Base-by-base conservation (phyloP, 108 stramenopile species). In the Discostella pseudostelligera region DNA sequence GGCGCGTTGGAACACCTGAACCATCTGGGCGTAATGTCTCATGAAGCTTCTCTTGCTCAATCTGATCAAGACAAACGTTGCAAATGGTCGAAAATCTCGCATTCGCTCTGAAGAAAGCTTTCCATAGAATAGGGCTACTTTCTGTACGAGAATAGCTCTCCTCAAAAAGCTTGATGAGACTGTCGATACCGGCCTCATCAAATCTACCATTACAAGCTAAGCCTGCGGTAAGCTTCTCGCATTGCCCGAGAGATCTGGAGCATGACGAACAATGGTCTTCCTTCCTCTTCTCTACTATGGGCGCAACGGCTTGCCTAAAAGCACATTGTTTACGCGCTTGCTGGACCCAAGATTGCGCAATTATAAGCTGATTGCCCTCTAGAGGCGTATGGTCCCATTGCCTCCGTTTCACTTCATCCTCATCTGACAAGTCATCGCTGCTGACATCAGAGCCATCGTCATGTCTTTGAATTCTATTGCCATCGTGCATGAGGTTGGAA, bases 31-130 rank as follows among this genome's bases (percentile, higher is more conserved):
- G 64, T 11, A 82, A 81, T 51, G 56, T 14, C 39, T 82, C 53
- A 45, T 65, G 70, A n/a, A 83, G 64, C 44, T 81, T 54, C 42
- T 79, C 79, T 46, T 82, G 83, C 73, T 84, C 84, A 26, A 75
- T 46, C 25, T 45, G 53, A 42, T 88, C 81, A 25, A 71, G 65
- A 67, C 93, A 94, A 56, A 73, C 65, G 55, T 76, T 67, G 66
- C 86, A 93, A 17, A 77, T 56, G 14, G 91, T 95, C 22, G 71
- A 74, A 73, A 84, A 93, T 57, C 75, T 65, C 8, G 90, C 93
- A 29, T 87, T 84, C 36, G 80, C 72, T 22, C 87, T 71, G 64
- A 90, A 92, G 72, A 86, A 95, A 11, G 93, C 88, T 63, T 88
- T 88, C 93, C 93, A 95, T 4, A 89, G 72, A 42, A 81, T 78